These are phyloP conservation scores for Fusarium bactridioides DNA, from an alignment of 2,329 filamentous ascomycete species.

Conservation along the genomic window DNA sequence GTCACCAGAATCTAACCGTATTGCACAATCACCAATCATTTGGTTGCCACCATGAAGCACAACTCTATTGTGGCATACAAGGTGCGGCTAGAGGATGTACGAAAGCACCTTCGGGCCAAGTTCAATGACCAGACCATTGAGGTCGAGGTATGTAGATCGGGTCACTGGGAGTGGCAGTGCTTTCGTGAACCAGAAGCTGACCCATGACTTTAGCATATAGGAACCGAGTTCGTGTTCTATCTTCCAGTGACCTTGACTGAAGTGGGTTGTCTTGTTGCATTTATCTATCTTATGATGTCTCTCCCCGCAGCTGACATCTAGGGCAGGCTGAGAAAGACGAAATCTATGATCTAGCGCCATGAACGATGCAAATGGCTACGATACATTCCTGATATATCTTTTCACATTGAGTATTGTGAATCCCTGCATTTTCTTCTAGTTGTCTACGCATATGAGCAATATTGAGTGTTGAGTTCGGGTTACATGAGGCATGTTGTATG, in stretches of 20 bases:
- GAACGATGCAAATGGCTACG: background rate
- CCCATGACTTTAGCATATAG: background rate
- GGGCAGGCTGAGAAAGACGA: background rate
- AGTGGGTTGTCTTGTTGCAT: background rate
- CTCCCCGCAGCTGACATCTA: background rate
- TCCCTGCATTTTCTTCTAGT: background rate
- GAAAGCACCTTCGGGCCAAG: background rate
- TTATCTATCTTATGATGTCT: background rate
- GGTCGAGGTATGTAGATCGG: constrained; percentile 1
- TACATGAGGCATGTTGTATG: background rate
- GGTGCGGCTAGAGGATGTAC: background rate
- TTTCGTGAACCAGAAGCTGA: background rate
- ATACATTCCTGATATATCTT: background rate
- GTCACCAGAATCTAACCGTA: background rate
- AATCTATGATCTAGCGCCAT: background rate
- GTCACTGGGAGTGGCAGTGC: background rate
- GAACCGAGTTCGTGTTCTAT: constrained; percentile 1
- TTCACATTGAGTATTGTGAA: background rate
- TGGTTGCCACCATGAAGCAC: background rate
- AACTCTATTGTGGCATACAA: constrained; percentile 8
- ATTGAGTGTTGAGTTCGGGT: background rate
- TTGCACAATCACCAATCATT: background rate
- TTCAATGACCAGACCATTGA: constrained; percentile 8
- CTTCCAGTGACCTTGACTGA: background rate
- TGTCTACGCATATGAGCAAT: background rate